Base-by-base conservation (phyloP, 2,329 filamentous ascomycete species). In the Fusarium phyllophilum region DNA sequence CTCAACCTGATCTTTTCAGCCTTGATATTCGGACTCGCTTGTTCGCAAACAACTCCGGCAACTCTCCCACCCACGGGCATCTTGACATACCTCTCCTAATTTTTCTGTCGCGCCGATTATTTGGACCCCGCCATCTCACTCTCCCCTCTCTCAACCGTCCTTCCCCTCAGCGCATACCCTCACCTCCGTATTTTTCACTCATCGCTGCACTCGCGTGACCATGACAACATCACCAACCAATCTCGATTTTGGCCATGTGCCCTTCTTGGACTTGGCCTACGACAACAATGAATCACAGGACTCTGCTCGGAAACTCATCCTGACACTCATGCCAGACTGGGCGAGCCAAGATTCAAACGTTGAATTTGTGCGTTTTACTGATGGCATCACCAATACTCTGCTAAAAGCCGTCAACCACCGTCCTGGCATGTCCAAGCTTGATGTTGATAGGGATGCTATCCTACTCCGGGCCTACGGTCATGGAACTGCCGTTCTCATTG, bases 301-400 rank as follows among this genome's bases (percentile, higher is more conserved):
- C 66, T 97, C 96, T 26, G 96, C 95, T 60, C 87, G 93, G 70
- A 89, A 89, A 73, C 90, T 99, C 73, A 91, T 98, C 78, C 86
- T 94, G 76, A 89, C 93, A 34, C 87, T 98, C 70, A 89, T 92
- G 68, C 95, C 95, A 17, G 91, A 97, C 78, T 99, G 96, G 96
- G 88, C 91, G 75, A 88, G 89, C 54, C 86, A 89, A 41, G 90
- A 91, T 74, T 93, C 93, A 65, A 89, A 92, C 48, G 88, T 99
- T 78, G 91, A 96, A 79, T 94, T 98, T 80, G 88, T 94, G 75
- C 92, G 93, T 74, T 99, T 98, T 86, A 99, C 95, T 44, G 96
- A 99, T 79, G 96, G 96, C 80, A 99, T 98, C 84, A 99, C 96
- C 75, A 99, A 99, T 84, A 98, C 95, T 56, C 86, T 96, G 55